These are phyloP conservation scores for Coemansia sp. DNA, from an alignment of 192 early-diverging fungal genomes.

Conservation along the genomic window DNA sequence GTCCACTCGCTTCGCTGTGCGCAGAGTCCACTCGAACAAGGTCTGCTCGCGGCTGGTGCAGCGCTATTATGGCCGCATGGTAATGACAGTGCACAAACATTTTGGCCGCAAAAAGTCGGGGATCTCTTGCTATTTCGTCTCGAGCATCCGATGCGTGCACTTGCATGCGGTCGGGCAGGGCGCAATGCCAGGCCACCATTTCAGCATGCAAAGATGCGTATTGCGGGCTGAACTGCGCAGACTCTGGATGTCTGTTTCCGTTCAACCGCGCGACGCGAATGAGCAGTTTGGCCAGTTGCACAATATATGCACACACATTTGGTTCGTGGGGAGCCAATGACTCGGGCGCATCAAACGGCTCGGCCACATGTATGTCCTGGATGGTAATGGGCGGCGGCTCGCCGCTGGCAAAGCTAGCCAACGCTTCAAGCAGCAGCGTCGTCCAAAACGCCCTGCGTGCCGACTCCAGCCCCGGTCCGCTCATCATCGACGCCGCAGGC, in stretches of 20 bases:
- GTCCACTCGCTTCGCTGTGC: neutral
- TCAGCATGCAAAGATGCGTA: constrained; percentile 47
- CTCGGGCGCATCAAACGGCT: constrained; percentile 43
- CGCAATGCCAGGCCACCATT: constrained; percentile 52
- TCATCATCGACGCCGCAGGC: constrained; percentile 55
- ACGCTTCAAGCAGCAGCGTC: constrained; percentile 48
- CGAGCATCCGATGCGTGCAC: constrained; percentile 17
- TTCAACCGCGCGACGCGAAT: constrained; percentile 52
- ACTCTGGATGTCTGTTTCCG: constrained; percentile 54
- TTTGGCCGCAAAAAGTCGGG: constrained; percentile 45
- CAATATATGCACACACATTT: constrained; percentile 31
- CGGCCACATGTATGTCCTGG: constrained; percentile 53
- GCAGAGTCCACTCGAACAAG: constrained; percentile 42
- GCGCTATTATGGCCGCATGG: constrained; percentile 50
- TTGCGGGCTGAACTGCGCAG: constrained; percentile 52
- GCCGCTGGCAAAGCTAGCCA: constrained; percentile 56
- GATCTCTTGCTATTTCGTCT: constrained; percentile 32
- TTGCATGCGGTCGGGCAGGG: constrained; percentile 48
- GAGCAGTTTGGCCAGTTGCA: constrained; percentile 47
- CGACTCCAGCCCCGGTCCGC: constrained; percentile 49
- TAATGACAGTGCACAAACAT: constrained; percentile 57
- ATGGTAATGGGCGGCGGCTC: constrained; percentile 53
- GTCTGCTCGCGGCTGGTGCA: constrained; percentile 55
- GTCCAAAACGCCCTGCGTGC: constrained; percentile 53
- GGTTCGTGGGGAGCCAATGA: constrained; percentile 26